phyloP scores from a whole-genome alignment of 176 grass and related monocot genomes.

The Triticum aestivum region IWGSC_CS_RefSeq_v2.1 NC_057800.1:577121241-577121740 shows the following conservation, averaged over 20 bases:
- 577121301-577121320: neutral
- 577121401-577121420: too few relatives aligned
- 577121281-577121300: neutral
- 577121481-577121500: too few relatives aligned
- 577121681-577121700: neutral
- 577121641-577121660: neutral
- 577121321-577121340: neutral
- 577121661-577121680: neutral
- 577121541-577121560: neutral
- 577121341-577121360: neutral
- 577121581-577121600: neutral
- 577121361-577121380: neutral
- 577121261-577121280: neutral
- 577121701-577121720: neutral
- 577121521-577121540: neutral
- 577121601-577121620: neutral
- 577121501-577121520: neutral
- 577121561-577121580: neutral
- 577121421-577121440: too few relatives aligned
- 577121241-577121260: neutral
- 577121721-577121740: slow-evolving; percentile 21
- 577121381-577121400: neutral
- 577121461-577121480: too few relatives aligned
- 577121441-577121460: too few relatives aligned
- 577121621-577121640: neutral